Base-by-base conservation (phyloP, 116 monocot species). In the Cymodocea nodosa region DNA sequence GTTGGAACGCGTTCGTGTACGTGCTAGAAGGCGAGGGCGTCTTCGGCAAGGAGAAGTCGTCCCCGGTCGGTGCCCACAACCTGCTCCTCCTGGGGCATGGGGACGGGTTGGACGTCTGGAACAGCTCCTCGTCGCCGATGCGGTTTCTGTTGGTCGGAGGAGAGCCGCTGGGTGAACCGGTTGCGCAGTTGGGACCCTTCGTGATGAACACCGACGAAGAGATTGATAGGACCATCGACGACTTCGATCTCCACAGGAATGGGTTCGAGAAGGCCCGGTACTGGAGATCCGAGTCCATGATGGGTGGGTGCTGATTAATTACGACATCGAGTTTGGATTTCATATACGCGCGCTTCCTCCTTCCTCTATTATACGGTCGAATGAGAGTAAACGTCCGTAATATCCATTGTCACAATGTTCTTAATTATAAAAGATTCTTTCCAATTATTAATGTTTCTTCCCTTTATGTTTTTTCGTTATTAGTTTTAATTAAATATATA, bases 151-250 rank as follows among this genome's bases (percentile, higher is more conserved):
- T 90, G 6, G 64, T 83, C 0, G 86, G 72, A 8, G 90, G 86
- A 0, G 63, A 81, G 68, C 86, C 90, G 0, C 19, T 86, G 62
- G 74, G 73, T 20, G 90, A 90, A 60, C 81, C 83, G 9, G 75
- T 90, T 37, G 83, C 81, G 23, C 86, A 81, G 51, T 36, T 76
- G 51, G 90, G 90, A 4, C 90, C 90, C 0, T 90, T 86, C 58
- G 90, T 90, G 59, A 90, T 90, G 90, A 90, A 90, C 77, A 73
- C 73, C 0, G 63, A 78, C 19, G 86, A 73, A 35, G 90, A 90
- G 77, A 83, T 90, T 14, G 79, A 79, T 36, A 74, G 66, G 55
- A 79, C 90, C 4, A 69, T 86, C 35, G 75, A 81, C 2, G 90
- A 90, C 68, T 90, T 54, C 34, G 60, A 79, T 17, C 57, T 23